Evolutionary conservation across 176 grass and related monocot species (phyloP).

Genomic region (Lolium rigidum): DNA sequence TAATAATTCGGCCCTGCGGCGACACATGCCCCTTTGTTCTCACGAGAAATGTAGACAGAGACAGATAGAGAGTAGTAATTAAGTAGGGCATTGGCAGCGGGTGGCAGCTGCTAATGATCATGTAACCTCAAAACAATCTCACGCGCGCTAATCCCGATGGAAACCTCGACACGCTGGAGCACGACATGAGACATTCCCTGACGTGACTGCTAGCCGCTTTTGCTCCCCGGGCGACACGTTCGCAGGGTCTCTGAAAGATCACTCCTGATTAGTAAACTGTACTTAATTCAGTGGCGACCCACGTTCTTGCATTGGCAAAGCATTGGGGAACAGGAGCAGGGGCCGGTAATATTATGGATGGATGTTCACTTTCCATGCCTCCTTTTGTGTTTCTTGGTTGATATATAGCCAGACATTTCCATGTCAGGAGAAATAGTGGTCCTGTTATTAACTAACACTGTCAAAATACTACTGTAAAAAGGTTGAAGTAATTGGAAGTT

Average conservation of each 20-base stretch:
- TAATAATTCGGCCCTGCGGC: slow-evolving; percentile 44
- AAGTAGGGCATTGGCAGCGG: background rate
- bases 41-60: slow-evolving; percentile 3
- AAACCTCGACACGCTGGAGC: slow-evolving; percentile 29
- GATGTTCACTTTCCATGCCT: background rate
- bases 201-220: slow-evolving; percentile 37
- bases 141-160: slow-evolving; percentile 61
- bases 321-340: slow-evolving; percentile 36
- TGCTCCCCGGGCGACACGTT: slow-evolving; percentile 43
- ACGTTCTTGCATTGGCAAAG: slow-evolving; percentile 4
- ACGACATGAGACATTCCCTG: slow-evolving; percentile 38
- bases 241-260: background rate
- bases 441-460: background rate
- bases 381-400: slow-evolving; percentile 16
- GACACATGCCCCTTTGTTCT: slow-evolving; percentile 39
- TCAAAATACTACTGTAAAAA: too few species aligned
- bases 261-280: slow-evolving; percentile 31
- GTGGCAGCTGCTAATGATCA: slow-evolving; percentile 51
- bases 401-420: slow-evolving; percentile 19
- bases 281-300: slow-evolving; percentile 40
- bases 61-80: background rate
- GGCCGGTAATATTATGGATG: slow-evolving; percentile 3
- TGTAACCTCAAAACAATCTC: slow-evolving; percentile 52
- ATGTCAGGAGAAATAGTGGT: background rate
- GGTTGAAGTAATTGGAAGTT: too few species aligned